A percentile compares a stretch with the other conserved stretches of the same genome.
phyloP scores from a whole-genome alignment of 2,329 filamentous ascomycete species.

The Tolypocladium pustulatum region DNA sequence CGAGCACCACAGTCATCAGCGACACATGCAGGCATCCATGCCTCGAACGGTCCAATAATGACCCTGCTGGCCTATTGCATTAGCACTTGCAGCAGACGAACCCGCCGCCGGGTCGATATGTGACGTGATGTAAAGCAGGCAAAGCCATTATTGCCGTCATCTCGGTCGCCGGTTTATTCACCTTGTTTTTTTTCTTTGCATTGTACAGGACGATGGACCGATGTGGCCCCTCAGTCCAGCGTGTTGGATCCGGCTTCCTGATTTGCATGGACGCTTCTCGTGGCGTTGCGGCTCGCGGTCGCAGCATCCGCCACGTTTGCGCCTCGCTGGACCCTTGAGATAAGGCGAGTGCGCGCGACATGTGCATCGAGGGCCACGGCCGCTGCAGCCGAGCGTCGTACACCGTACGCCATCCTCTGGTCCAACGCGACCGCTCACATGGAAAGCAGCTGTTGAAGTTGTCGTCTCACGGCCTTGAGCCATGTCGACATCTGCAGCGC shows the following conservation, averaged over 20 bases:
- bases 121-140: background rate
- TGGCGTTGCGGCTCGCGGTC: background rate
- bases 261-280: background rate
- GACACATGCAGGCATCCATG: background rate
- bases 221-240: background rate
- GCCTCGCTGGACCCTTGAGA: background rate
- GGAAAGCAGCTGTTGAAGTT: background rate
- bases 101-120: background rate
- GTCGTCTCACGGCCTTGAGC: background rate
- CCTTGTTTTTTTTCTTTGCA: background rate
- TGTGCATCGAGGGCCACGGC: background rate
- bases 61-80: background rate
- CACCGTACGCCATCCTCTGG: background rate
- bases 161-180: background rate
- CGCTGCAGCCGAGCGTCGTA: background rate
- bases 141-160: background rate
- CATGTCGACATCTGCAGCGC: background rate
- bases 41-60: background rate
- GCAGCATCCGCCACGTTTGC: background rate
- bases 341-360: background rate
- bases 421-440: background rate
- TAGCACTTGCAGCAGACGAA: conserved; percentile 2
- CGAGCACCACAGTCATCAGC: too few species aligned
- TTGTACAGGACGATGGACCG: background rate
- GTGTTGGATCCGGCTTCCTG: background rate